Evolutionary conservation across 2,329 filamentous ascomycete species (phyloP).

Genomic region (Fusarium pseudoanthophilum): DNA sequence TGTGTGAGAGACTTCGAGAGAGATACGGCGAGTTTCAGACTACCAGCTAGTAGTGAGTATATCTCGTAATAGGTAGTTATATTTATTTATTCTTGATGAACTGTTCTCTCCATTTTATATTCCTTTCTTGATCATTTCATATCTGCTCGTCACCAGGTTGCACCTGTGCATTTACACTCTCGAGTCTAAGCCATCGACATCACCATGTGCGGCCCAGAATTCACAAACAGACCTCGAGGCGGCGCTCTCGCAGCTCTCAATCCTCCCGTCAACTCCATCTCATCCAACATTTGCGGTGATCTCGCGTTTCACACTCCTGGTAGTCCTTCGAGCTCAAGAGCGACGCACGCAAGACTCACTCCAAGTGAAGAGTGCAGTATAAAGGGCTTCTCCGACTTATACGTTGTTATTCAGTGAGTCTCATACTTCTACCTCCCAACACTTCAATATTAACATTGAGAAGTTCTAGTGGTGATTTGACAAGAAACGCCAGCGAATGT

Average conservation of each 20-base stretch:
- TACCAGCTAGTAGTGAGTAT: background rate
- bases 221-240: slow-evolving; percentile 54
- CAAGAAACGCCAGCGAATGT: slow-evolving; percentile 53
- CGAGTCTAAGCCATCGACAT: background rate
- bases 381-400: slow-evolving; percentile 41
- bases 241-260: slow-evolving; percentile 59
- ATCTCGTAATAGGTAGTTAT: background rate
- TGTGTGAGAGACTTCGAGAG: slow-evolving; percentile 34
- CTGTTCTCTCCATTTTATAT: background rate
- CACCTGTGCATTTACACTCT: background rate
- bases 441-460: background rate
- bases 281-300: slow-evolving; percentile 47
- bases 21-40: slow-evolving; percentile 3
- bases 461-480: slow-evolving; percentile 58
- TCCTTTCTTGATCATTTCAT: background rate
- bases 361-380: slow-evolving; percentile 40
- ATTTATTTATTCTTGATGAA: background rate
- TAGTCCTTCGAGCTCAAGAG: slow-evolving; percentile 49
- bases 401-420: slow-evolving; percentile 59
- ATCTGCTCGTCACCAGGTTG: background rate
- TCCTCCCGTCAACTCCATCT: slow-evolving; percentile 37
- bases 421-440: accelerated
- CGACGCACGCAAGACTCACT: slow-evolving; percentile 58
- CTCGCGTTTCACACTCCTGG: slow-evolving; percentile 58
- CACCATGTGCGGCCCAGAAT: slow-evolving; percentile 60